These are phyloP conservation scores for Lecanicillium sp. DNA, from an alignment of 2,329 filamentous ascomycete genomes.

Conservation along the genomic window DNA sequence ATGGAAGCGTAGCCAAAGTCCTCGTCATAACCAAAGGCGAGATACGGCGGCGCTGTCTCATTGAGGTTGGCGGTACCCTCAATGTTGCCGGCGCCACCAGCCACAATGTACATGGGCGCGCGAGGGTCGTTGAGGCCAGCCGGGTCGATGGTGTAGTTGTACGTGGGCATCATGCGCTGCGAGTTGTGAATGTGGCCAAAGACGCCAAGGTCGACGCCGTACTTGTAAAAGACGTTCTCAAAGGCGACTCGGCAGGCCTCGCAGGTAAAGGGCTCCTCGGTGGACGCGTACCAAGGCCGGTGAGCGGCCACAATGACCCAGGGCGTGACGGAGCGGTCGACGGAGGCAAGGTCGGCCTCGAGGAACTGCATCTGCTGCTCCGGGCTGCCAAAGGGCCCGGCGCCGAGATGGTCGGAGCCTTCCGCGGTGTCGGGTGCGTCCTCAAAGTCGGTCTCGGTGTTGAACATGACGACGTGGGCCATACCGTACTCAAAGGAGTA, in stretches of 20 bases:
- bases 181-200: slow-evolving; percentile 53
- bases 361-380: slow-evolving; percentile 48
- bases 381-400: slow-evolving; percentile 40
- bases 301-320: slow-evolving; percentile 31
- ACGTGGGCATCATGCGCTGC: slow-evolving; percentile 40
- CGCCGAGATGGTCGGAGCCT: slow-evolving; percentile 23
- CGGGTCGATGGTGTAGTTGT: slow-evolving; percentile 26
- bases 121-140: slow-evolving; percentile 27
- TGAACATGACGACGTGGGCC: slow-evolving; percentile 22
- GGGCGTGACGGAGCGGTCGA: slow-evolving; percentile 47
- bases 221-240: slow-evolving; percentile 44
- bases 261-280: slow-evolving; percentile 29
- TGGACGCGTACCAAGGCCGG: slow-evolving; percentile 39
- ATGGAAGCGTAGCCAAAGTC: slow-evolving; percentile 46
- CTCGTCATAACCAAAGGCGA: slow-evolving; percentile 40
- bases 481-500: slow-evolving; percentile 22
- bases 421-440: slow-evolving; percentile 20
- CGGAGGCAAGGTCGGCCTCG: slow-evolving; percentile 45
- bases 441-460: slow-evolving; percentile 23
- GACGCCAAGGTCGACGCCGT: slow-evolving; percentile 48
- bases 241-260: slow-evolving; percentile 42
- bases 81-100: slow-evolving; percentile 49
- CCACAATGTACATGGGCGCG: slow-evolving; percentile 30
- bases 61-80: slow-evolving; percentile 22
- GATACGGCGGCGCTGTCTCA: slow-evolving; percentile 20